These are phyloP conservation scores for Podosphaera xanthii DNA, from an alignment of 2,329 filamentous ascomycete genomes.

Conservation along the genomic window DNA sequence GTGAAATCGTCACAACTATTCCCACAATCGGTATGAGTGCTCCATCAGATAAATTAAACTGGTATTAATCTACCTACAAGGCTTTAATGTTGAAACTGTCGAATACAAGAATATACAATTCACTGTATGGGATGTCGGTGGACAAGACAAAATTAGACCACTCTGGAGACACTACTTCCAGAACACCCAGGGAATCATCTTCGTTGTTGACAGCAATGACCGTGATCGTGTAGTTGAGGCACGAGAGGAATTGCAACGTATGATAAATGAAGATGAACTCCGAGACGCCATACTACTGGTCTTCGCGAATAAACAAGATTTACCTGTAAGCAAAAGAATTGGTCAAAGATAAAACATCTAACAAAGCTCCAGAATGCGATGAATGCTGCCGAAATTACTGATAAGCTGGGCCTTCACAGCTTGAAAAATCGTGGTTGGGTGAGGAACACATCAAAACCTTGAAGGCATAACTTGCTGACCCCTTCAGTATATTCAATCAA, in stretches of 20 bases:
- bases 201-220: conserved; percentile 98
- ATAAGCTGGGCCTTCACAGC: conserved; percentile 98
- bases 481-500: conserved; percentile 88
- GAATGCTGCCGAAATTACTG: conserved; percentile 98
- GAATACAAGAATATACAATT: conserved; percentile 99
- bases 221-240: conserved; percentile 95
- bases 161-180: conserved; percentile 99
- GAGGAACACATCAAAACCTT: conserved; percentile 23
- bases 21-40: conserved; percentile 71
- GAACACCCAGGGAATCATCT: conserved; percentile 98
- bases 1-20: conserved; percentile 97
- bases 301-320: conserved; percentile 99
- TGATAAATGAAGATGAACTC: conserved; percentile 97
- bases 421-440: conserved; percentile 98
- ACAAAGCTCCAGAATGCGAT: conserved; percentile 58
- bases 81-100: conserved; percentile 99
- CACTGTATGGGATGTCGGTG: conserved; percentile 99
- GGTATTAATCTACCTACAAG: conserved; percentile 21
- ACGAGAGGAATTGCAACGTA: conserved; percentile 85
- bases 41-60: not conserved
- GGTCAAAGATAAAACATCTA: not conserved
- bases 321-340: conserved; percentile 46
- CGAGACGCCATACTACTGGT: conserved; percentile 90
- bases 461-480: conserved; percentile 4
- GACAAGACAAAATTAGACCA: conserved; percentile 99